phyloP scores from a whole-genome alignment of 2,329 filamentous ascomycete genomes.

The Diaporthe citriasiana region DNA sequence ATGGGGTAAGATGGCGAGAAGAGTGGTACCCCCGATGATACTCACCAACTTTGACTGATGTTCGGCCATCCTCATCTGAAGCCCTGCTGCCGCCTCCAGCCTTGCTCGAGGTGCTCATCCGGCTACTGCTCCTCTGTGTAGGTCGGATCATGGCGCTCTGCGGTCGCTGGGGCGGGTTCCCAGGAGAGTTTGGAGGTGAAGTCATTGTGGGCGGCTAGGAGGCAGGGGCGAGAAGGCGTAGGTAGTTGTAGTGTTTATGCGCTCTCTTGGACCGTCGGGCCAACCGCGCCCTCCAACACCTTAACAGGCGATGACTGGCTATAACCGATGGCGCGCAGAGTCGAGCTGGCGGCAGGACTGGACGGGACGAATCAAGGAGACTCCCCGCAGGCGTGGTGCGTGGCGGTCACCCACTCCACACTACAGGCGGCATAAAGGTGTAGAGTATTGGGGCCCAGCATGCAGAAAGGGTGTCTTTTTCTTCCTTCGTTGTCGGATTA shows the following conservation, averaged over 20 bases:
- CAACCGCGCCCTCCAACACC: slow-evolving; percentile 27
- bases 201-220: slow-evolving; percentile 65
- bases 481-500: not conserved
- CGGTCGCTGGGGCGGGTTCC: slow-evolving; percentile 73
- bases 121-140: slow-evolving; percentile 81
- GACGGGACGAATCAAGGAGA: slow-evolving; percentile 13
- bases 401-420: slow-evolving; percentile 39
- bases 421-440: slow-evolving; percentile 37
- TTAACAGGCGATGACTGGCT: slow-evolving; percentile 27
- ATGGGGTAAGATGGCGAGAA: not conserved
- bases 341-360: slow-evolving; percentile 31
- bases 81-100: slow-evolving; percentile 81
- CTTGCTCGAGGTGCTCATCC: slow-evolving; percentile 87
- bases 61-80: slow-evolving; percentile 91
- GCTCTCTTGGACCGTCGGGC: slow-evolving; percentile 19
- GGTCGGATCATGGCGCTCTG: slow-evolving; percentile 86
- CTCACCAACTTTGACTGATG: slow-evolving; percentile 96
- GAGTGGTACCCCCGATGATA: slow-evolving; percentile 51
- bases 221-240: slow-evolving; percentile 34
- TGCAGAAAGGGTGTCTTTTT: not conserved
- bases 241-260: slow-evolving; percentile 33
- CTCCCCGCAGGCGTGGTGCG: slow-evolving; percentile 31
- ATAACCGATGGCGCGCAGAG: slow-evolving; percentile 28
- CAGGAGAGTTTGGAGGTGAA: slow-evolving; percentile 79
- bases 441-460: slow-evolving; percentile 3